A percentile compares a stretch with the other conserved stretches of the same genome.
Evolutionary conservation across 2,329 filamentous ascomycete species (phyloP).

Genomic region (Fusarium papillatum): DNA sequence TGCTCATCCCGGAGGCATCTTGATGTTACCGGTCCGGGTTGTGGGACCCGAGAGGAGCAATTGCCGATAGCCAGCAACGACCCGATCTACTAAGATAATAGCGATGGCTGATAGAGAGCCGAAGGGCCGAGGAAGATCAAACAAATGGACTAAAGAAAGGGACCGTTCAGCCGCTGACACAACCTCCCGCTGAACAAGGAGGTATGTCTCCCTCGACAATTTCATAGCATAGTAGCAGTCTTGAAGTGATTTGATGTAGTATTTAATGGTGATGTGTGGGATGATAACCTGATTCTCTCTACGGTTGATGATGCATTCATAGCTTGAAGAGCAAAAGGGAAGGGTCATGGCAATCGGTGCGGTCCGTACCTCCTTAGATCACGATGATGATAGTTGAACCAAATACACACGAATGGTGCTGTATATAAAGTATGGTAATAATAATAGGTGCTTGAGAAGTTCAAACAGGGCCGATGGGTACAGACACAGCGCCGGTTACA

Average conservation of each 20-base stretch:
- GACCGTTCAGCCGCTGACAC: background rate
- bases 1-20: background rate
- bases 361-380: no score
- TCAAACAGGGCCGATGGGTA: background rate
- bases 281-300: no score
- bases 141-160: background rate
- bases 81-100: background rate
- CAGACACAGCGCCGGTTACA: background rate
- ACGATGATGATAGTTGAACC: fast-evolving
- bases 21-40: background rate
- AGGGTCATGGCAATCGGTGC: no score
- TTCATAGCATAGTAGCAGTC: no score
- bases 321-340: no score
- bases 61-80: background rate
- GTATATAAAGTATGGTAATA: background rate
- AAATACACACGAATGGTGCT: background rate
- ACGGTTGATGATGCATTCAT: no score
- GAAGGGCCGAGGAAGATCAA: background rate
- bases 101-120: background rate
- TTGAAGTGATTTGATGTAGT: no score
- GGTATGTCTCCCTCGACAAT: no score
- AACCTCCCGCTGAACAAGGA: background rate
- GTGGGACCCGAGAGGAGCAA: background rate
- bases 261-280: no score
- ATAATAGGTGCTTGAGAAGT: background rate